Conservation (phyloP, 495 filamentous ascomycete species). For the Elasticomyces elasticus region DNA sequence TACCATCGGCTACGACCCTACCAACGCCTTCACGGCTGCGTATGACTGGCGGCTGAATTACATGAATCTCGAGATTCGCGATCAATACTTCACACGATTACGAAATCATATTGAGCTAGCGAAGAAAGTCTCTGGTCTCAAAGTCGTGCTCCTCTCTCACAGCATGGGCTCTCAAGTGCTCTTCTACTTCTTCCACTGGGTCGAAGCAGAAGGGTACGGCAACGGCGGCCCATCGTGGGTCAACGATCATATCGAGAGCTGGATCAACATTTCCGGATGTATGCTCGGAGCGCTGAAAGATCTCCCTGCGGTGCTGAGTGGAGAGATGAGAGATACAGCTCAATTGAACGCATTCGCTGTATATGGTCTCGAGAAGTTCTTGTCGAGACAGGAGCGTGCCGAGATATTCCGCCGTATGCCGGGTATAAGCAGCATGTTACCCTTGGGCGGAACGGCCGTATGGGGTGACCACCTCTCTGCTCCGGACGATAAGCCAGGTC, state of each 20-base stretch:
- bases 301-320: slow-evolving; percentile 79
- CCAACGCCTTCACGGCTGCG: slow-evolving; percentile 86
- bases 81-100: slow-evolving; percentile 85
- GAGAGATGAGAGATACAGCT: slow-evolving; percentile 96
- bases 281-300: slow-evolving; percentile 96
- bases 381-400: slow-evolving; percentile 76
- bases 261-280: slow-evolving; percentile 96
- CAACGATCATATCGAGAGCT: slow-evolving; percentile 76
- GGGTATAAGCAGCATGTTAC: slow-evolving; percentile 89
- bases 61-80: slow-evolving; percentile 72
- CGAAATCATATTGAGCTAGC: slow-evolving; percentile 85
- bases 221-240: slow-evolving; percentile 83
- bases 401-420: slow-evolving; percentile 97
- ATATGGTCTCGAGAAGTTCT: slow-evolving; percentile 92
- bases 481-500: slow-evolving; percentile 72
- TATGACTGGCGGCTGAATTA: slow-evolving; percentile 99
- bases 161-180: slow-evolving; percentile 95
- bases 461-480: slow-evolving; percentile 90
- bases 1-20: slow-evolving; percentile 90
- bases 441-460: slow-evolving; percentile 86
- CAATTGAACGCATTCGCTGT: slow-evolving; percentile 97
- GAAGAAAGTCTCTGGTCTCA: slow-evolving; percentile 55
- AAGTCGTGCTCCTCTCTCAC: slow-evolving; percentile 82
- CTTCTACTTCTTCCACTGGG: slow-evolving; percentile 98
- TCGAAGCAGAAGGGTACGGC: slow-evolving; percentile 67